phyloP scores from a whole-genome alignment of 2,329 filamentous ascomycete genomes.

The Emmonsiellopsis sp. region DNA sequence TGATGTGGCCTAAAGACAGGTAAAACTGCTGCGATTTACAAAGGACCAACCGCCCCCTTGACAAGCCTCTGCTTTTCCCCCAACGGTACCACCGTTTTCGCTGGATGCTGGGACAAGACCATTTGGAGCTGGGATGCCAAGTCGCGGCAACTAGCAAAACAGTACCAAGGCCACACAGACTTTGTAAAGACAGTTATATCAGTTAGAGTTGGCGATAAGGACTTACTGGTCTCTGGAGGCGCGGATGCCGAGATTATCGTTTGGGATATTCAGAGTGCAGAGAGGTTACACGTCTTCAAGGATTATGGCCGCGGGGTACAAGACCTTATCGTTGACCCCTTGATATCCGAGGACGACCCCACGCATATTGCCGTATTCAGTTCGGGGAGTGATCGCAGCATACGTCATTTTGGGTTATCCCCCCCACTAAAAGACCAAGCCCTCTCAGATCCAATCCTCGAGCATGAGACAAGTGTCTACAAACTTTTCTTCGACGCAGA shows the following conservation, averaged over 20 bases:
- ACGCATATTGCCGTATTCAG: slow-evolving; percentile 55
- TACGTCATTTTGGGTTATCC: slow-evolving; percentile 52
- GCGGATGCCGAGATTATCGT: slow-evolving; percentile 74
- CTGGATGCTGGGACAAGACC: slow-evolving; percentile 88
- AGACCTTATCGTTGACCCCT: slow-evolving; percentile 65
- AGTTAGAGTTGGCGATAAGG: slow-evolving; percentile 49
- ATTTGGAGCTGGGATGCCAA: slow-evolving; percentile 75
- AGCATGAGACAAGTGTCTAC: slow-evolving; percentile 88
- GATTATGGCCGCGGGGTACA: slow-evolving; percentile 72
- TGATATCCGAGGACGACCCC: slow-evolving; percentile 37
- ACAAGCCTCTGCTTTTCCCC: slow-evolving; percentile 62
- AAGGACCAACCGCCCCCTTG: slow-evolving; percentile 68
- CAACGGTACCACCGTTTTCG: slow-evolving; percentile 56
- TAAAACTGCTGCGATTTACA: slow-evolving; percentile 45
- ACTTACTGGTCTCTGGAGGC: slow-evolving; percentile 62
- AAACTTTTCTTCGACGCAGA: slow-evolving; percentile 62
- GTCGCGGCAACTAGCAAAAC: slow-evolving; percentile 45
- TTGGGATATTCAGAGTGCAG: slow-evolving; percentile 64
- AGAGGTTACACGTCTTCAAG: slow-evolving; percentile 64
- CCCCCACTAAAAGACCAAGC: slow-evolving; percentile 31
- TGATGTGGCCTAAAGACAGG: slow-evolving; percentile 26
- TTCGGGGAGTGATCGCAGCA: slow-evolving; percentile 69
- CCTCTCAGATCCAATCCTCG: slow-evolving; percentile 56
- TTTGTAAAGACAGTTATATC: slow-evolving; percentile 78
- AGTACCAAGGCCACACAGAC: slow-evolving; percentile 70